phyloP scores from a whole-genome alignment of 306 rosid species.

The Carpinus viminea region DNA sequence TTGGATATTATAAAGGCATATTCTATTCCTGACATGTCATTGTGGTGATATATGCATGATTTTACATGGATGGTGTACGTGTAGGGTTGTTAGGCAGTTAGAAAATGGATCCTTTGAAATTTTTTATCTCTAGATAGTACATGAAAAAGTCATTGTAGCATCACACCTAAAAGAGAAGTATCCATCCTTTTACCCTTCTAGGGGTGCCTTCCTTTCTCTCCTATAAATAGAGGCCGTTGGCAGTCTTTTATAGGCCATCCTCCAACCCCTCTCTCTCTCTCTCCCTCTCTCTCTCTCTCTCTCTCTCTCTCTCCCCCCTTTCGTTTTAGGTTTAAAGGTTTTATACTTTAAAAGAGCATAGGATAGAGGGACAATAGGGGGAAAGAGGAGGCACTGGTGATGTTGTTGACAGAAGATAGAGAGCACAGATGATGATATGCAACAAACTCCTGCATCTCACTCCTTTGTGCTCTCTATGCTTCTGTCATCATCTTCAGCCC shows the following conservation, averaged over 20 bases:
- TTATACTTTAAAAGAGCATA: background rate
- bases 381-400: conserved; percentile 26
- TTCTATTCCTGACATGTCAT: background rate
- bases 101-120: conserved; percentile 35
- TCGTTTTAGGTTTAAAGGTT: background rate
- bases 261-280: background rate
- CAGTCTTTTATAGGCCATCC: conserved; percentile 13
- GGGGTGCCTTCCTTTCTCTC: conserved; percentile 1
- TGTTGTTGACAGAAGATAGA: conserved; percentile 99
- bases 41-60: conserved; percentile 17
- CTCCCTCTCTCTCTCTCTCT: background rate
- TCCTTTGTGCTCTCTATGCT: conserved; percentile 72
- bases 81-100: conserved; percentile 32
- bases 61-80: conserved; percentile 1
- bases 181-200: conserved; percentile 33
- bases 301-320: conserved; percentile 7
- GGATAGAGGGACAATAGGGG: background rate
- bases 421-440: conserved; percentile 90
- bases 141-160: conserved; percentile 23
- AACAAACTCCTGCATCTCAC: conserved; percentile 36
- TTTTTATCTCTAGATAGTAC: conserved; percentile 41
- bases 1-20: background rate
- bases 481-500: conserved; percentile 50
- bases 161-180: conserved; percentile 16
- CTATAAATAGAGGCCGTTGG: conserved; percentile 60